A percentile compares a stretch with the other conserved stretches of the same genome.
These are phyloP conservation scores for Nectriaceae sp. DNA, from an alignment of 2,329 filamentous ascomycete species.

Conservation along the genomic window DNA sequence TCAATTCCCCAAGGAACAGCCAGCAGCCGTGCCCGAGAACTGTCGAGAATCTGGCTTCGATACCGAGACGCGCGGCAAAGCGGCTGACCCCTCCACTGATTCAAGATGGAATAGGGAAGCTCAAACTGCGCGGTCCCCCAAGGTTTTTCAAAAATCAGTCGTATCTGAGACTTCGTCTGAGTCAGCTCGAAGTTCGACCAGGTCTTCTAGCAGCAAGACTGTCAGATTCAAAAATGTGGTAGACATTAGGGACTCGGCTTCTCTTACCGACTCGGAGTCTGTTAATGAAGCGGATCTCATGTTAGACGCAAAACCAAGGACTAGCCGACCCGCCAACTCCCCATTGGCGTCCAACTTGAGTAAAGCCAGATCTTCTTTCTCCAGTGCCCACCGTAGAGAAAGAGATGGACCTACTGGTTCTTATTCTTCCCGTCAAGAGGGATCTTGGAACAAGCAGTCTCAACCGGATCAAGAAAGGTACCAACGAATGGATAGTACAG, in stretches of 20 bases:
- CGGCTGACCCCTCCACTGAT: no score
- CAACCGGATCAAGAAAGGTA: slow-evolving; percentile 3
- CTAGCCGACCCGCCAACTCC: slow-evolving; percentile 9
- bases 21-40: no score
- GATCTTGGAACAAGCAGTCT: slow-evolving; percentile 4
- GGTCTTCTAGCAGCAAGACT: slow-evolving; percentile 26
- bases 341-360: slow-evolving; percentile 15
- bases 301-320: not conserved
- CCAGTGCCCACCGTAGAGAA: no score
- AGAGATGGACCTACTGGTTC: no score
- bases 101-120: no score
- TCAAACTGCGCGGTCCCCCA: slow-evolving; percentile 11
- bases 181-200: slow-evolving; percentile 20
- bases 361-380: not conserved
- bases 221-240: slow-evolving; percentile 27
- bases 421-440: no score
- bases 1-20: no score
- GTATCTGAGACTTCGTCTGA: slow-evolving; percentile 15
- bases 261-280: slow-evolving; percentile 12
- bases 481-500: slow-evolving; percentile 12
- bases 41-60: no score
- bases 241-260: slow-evolving; percentile 15
- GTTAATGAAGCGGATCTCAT: not conserved
- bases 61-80: no score
- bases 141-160: not conserved